These are phyloP conservation scores for Phytophthora agathidicida DNA, from an alignment of 352 stramenopile species.

Conservation along the genomic window DNA sequence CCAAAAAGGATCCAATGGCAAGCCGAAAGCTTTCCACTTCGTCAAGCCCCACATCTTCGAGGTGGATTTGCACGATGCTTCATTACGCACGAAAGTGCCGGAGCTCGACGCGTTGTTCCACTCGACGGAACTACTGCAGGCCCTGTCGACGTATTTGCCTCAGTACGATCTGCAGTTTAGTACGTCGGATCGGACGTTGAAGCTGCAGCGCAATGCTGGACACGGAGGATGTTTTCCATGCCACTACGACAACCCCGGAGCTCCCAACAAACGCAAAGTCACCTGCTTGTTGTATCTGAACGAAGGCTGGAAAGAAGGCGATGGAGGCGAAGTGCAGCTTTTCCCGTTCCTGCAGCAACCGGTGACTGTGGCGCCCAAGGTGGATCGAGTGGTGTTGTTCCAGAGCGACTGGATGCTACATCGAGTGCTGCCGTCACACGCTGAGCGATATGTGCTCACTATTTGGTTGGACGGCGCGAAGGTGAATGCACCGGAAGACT, in stretches of 20 bases:
- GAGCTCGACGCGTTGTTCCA: slow-evolving; percentile 73
- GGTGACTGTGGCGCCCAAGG: slow-evolving; percentile 66
- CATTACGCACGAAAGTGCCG: slow-evolving; percentile 54
- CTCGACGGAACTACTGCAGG: slow-evolving; percentile 58
- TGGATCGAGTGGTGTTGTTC: slow-evolving; percentile 80
- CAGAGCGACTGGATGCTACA: slow-evolving; percentile 77
- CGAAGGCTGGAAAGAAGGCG: slow-evolving; percentile 60
- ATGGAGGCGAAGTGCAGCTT: slow-evolving; percentile 80
- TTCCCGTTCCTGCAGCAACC: slow-evolving; percentile 70
- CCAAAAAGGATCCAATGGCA: slow-evolving; percentile 32
- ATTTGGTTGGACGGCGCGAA: slow-evolving; percentile 63
- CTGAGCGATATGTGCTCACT: slow-evolving; percentile 68
- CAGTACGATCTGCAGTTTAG: slow-evolving; percentile 64
- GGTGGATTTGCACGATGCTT: slow-evolving; percentile 76
- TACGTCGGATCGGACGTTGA: slow-evolving; percentile 67
- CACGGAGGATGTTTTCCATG: slow-evolving; percentile 80
- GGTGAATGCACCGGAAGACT: slow-evolving; percentile 62
- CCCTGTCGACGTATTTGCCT: slow-evolving; percentile 56
- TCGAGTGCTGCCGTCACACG: slow-evolving; percentile 59
- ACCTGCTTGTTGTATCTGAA: slow-evolving; percentile 87
- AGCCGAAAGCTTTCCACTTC: slow-evolving; percentile 55
- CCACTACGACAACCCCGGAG: slow-evolving; percentile 85
- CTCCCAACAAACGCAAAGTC: slow-evolving; percentile 78
- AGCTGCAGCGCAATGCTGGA: slow-evolving; percentile 81
- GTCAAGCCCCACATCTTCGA: slow-evolving; percentile 88